Evolutionary conservation across 805 yeast species (phyloP).

Genomic region (Candida railenensis): DNA sequence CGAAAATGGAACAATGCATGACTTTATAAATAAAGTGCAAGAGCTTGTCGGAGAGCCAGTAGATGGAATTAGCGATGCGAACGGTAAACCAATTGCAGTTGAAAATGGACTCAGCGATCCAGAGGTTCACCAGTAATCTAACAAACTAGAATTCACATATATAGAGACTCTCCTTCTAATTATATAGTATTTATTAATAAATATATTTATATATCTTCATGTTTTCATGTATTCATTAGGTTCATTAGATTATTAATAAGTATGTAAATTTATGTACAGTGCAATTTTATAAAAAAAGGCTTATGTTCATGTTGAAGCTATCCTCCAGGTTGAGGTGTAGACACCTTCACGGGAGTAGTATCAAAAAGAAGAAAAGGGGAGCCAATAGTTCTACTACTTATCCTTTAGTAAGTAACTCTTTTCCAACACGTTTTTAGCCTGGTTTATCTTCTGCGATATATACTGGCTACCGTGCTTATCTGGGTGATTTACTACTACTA

Average conservation of each 20-base stretch:
- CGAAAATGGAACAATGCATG: neutral
- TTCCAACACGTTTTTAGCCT: conserved; percentile 42
- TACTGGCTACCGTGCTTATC: conserved; percentile 41
- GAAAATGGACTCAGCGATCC: neutral
- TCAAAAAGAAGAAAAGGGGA: no score
- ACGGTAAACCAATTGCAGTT: conserved; percentile 1
- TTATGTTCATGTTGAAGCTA: no score
- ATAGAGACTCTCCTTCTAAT: no score
- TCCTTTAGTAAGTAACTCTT: conserved; percentile 34
- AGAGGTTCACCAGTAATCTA: neutral
- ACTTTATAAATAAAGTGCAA: conserved; percentile 6
- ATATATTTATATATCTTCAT: conserved; percentile 2
- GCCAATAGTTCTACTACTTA: neutral
- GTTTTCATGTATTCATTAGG: no score
- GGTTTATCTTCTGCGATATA: conserved; percentile 40
- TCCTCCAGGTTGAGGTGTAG: no score
- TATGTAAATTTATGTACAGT: no score
- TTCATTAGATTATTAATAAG: no score
- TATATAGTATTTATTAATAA: neutral
- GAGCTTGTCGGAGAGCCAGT: conserved; percentile 8
- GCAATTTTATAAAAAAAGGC: no score
- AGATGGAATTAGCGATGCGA: conserved; percentile 1
- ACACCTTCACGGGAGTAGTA: no score
- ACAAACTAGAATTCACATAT: neutral
- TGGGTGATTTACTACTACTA: conserved; percentile 44